Percentiles rank a stretch among this genome's conserved stretches.
phyloP scores from a whole-genome alignment of 2,329 filamentous ascomycete genomes.

The Pseudocercospora cruenta region DNA sequence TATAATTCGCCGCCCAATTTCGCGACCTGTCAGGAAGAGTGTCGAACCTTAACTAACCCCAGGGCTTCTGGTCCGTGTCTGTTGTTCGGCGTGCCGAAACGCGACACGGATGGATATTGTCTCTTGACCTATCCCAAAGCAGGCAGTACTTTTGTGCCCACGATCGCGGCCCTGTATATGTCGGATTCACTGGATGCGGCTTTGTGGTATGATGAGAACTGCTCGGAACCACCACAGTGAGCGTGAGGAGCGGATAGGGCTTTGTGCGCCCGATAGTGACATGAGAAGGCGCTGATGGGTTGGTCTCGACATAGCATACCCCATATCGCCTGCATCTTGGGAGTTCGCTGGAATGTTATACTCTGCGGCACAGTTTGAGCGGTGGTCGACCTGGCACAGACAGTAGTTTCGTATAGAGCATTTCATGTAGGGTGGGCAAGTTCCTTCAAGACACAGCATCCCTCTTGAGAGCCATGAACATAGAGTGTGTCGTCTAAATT shows the following conservation, averaged over 20 bases:
- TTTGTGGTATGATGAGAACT: background rate
- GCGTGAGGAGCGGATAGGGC: background rate
- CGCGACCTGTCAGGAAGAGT: background rate
- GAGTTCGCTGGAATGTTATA: too few relatives aligned
- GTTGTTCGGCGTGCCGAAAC: background rate
- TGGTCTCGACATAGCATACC: too few relatives aligned
- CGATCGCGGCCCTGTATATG: background rate
- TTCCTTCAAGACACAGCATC: too few relatives aligned
- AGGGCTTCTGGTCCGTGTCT: background rate
- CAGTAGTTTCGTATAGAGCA: too few relatives aligned
- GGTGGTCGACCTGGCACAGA: too few relatives aligned
- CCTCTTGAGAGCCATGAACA: too few relatives aligned
- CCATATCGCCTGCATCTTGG: too few relatives aligned
- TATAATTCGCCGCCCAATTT: background rate
- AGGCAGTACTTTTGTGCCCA: background rate
- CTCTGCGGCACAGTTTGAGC: too few relatives aligned
- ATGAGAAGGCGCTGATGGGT: too few relatives aligned
- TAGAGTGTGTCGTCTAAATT: too few relatives aligned
- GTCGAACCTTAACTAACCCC: background rate
- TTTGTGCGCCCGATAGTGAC: too few relatives aligned
- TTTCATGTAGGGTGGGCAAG: too few relatives aligned
- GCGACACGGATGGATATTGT: background rate
- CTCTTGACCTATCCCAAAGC: background rate
- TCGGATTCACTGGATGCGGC: background rate
- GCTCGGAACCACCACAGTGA: background rate